phyloP scores from a whole-genome alignment of 805 yeast species.

The Saccharomyces mikatae region DNA sequence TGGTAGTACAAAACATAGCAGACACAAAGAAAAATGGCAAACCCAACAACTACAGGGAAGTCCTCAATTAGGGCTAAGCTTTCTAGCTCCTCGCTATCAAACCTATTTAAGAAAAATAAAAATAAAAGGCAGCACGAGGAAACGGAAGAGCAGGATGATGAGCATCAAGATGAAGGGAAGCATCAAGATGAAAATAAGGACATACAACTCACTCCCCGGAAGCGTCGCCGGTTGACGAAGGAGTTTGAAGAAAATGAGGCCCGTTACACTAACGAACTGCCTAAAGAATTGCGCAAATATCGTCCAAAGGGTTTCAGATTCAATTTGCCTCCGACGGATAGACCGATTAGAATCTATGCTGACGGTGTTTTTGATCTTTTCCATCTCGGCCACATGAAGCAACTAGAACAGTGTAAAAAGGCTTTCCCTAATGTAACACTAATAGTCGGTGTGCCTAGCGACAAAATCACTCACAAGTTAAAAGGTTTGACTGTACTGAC shows the following conservation, averaged over 20 bases:
- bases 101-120: conserved; percentile 26
- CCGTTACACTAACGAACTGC: conserved; percentile 54
- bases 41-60: conserved; percentile 6
- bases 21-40: neutral
- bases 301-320: conserved; percentile 74
- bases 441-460: conserved; percentile 89
- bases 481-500: conserved; percentile 90
- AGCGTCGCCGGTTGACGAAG: neutral
- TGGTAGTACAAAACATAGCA: neutral
- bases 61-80: conserved; percentile 23
- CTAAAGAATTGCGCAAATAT: conserved; percentile 62
- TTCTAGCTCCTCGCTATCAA: conserved; percentile 27
- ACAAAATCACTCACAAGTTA: conserved; percentile 79
- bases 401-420: conserved; percentile 92
- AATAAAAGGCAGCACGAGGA: conserved; percentile 18
- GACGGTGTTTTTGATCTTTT: conserved; percentile 97
- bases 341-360: conserved; percentile 91
- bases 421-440: conserved; percentile 75
- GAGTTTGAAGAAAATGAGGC: conserved; percentile 41
- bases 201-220: neutral
- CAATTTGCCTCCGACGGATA: conserved; percentile 73
- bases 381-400: conserved; percentile 97
- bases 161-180: conserved; percentile 4
- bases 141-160: conserved; percentile 13
- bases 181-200: conserved; percentile 15